phyloP scores from a whole-genome alignment of 2,329 filamentous ascomycete genomes.

The Chaetothyriales sp. region DNA sequence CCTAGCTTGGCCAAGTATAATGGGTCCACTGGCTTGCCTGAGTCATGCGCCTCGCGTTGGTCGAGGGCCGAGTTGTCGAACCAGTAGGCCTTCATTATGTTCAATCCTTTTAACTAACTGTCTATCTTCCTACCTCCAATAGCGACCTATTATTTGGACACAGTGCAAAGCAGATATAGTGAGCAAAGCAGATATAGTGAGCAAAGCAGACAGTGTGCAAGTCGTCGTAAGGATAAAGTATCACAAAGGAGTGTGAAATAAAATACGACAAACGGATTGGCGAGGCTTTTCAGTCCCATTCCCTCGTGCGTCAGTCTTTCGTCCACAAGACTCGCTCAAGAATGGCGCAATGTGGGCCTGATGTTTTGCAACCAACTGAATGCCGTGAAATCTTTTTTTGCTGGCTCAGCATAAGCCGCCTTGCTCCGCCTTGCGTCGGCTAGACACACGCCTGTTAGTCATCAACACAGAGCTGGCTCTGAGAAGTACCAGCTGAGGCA shows the following conservation, averaged over 20 bases:
- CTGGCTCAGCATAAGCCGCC: no score
- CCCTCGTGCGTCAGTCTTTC: neutral
- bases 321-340: neutral
- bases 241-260: no score
- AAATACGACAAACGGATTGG: no score
- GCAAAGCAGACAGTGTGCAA: neutral
- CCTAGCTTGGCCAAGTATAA: constrained; percentile 60
- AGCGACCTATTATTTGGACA: neutral
- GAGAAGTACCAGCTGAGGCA: no score
- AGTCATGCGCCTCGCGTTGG: constrained; percentile 83
- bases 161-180: neutral
- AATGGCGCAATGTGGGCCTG: neutral
- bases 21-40: constrained; percentile 53
- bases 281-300: neutral
- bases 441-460: no score
- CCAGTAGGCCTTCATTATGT: constrained; percentile 58
- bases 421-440: no score
- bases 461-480: no score
- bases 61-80: constrained; percentile 67
- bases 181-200: neutral
- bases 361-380: neutral
- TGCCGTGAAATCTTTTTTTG: neutral
- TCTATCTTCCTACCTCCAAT: neutral
- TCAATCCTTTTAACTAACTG: neutral
- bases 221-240: neutral